Percentiles rank a stretch among this genome's conserved stretches.
phyloP scores from a whole-genome alignment of 2,329 filamentous ascomycete genomes.

The Aspergillus novofumigatus region DNA sequence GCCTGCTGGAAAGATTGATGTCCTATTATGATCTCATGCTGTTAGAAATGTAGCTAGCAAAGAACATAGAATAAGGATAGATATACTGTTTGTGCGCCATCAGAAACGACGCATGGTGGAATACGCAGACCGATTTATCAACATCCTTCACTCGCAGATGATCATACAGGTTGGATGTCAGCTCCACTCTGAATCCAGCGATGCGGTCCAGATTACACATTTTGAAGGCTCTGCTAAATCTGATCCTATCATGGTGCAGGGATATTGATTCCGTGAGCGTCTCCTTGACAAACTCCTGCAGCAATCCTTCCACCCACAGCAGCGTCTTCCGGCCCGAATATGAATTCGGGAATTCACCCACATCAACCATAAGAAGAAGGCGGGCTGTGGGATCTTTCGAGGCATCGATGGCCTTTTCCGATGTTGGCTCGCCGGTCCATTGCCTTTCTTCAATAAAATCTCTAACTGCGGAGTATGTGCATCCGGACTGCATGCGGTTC shows the following conservation, averaged over 20 bases:
- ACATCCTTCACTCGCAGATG: slow-evolving; percentile 39
- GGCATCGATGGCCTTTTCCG: neutral
- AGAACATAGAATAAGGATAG: neutral
- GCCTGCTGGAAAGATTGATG: neutral
- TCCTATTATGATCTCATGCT: neutral
- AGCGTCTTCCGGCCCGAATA: neutral
- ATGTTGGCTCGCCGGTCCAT: neutral
- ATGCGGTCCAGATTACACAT: slow-evolving; percentile 24
- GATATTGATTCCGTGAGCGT: neutral
- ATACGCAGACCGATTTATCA: slow-evolving; percentile 38
- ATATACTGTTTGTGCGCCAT: slow-evolving; percentile 16
- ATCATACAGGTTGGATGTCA: slow-evolving; percentile 41
- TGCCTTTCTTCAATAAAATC: neutral
- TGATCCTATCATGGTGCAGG: neutral
- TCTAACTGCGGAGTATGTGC: too few relatives aligned
- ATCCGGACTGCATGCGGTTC: neutral
- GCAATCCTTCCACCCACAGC: neutral
- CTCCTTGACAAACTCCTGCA: neutral
- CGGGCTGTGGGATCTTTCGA: neutral
- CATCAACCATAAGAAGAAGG: neutral
- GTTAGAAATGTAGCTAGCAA: too few relatives aligned
- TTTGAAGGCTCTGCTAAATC: neutral
- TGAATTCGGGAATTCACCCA: neutral
- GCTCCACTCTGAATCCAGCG: slow-evolving; percentile 33
- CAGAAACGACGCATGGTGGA: slow-evolving; percentile 41